Evolutionary conservation across 306 rosid species (phyloP).

Genomic region (Rubus idaeus): DNA sequence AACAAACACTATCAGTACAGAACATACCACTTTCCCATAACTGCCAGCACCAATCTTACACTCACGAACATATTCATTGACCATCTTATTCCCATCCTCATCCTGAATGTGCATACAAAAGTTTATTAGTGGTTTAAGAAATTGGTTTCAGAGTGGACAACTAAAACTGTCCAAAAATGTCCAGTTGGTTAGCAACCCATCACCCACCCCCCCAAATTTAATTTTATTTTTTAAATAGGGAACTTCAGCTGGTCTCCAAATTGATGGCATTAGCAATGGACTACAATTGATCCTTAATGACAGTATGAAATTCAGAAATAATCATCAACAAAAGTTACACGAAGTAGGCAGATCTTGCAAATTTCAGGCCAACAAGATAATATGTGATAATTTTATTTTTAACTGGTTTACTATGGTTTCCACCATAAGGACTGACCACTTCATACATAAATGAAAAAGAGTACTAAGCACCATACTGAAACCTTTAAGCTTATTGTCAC

Average conservation of each 20-base stretch:
- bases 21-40: constrained; percentile 97
- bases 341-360: not conserved
- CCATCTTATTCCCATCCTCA: constrained; percentile 83
- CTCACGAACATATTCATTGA: constrained; percentile 93
- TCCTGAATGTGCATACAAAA: constrained; percentile 51
- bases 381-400: not conserved
- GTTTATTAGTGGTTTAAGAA: not conserved
- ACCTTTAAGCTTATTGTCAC: not conserved
- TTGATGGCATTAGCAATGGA: constrained; percentile 5
- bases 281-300: constrained; percentile 4
- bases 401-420: not conserved
- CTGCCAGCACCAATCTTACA: constrained; percentile 93
- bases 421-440: not conserved
- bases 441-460: not conserved
- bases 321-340: not conserved
- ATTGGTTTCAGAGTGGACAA: not conserved
- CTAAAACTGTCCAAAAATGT: not conserved
- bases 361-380: not conserved
- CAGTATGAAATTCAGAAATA: not conserved
- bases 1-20: constrained; percentile 16
- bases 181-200: not conserved
- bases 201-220: too few species aligned
- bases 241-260: constrained; percentile 8
- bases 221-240: too few species aligned
- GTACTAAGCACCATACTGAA: not conserved